A percentile compares a stretch with the other conserved stretches of the same genome.
These are phyloP conservation scores for Apiospora rasikravindrae DNA, from an alignment of 2,329 filamentous ascomycete species.

Conservation along the genomic window DNA sequence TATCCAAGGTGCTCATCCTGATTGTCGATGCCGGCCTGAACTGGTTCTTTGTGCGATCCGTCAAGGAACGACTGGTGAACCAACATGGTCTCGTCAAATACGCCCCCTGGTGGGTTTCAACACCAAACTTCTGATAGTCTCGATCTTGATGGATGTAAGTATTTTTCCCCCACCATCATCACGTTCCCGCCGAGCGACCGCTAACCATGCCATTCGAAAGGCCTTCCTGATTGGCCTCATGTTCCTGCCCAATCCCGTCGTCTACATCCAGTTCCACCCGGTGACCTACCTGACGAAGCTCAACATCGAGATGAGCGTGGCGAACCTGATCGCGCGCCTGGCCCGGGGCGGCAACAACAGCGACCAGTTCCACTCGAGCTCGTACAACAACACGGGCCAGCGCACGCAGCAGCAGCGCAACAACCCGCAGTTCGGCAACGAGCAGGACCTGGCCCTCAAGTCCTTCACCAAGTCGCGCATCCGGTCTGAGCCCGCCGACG, in stretches of 20 bases:
- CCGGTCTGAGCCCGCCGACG: constrained; percentile 48
- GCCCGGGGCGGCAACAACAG: constrained; percentile 11
- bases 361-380: constrained; percentile 15
- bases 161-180: too few species aligned
- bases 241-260: constrained; percentile 24
- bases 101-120: constrained; percentile 54
- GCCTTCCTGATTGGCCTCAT: constrained; percentile 30
- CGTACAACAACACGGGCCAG: background rate
- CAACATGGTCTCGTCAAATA: constrained; percentile 56
- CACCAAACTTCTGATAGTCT: constrained; percentile 53
- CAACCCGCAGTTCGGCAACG: constrained; percentile 1
- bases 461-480: constrained; percentile 50
- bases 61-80: constrained; percentile 51
- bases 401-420: background rate
- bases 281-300: constrained; percentile 31
- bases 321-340: constrained; percentile 20
- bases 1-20: constrained; percentile 57
- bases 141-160: constrained; percentile 53
- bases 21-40: constrained; percentile 57
- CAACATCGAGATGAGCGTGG: constrained; percentile 31
- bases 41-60: constrained; percentile 54
- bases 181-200: too few species aligned
- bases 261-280: constrained; percentile 29
- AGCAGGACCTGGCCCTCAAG: constrained; percentile 20
- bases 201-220: constrained; percentile 20